Percentiles rank a stretch among this genome's conserved stretches.
These are phyloP conservation scores for Colletotrichum liaoningense DNA, from an alignment of 2,329 filamentous ascomycete genomes.

Conservation along the genomic window DNA sequence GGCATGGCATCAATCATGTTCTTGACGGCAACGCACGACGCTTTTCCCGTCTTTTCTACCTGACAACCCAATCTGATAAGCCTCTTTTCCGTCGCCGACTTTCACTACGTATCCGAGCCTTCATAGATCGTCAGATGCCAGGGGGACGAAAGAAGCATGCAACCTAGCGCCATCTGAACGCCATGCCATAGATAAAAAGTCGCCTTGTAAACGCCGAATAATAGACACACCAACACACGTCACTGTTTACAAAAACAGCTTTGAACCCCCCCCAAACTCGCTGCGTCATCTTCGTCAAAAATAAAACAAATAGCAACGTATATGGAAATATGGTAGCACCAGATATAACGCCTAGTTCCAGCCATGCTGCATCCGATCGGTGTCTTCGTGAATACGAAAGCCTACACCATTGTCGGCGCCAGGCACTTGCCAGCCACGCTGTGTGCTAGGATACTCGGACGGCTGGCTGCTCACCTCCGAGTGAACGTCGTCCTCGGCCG, in stretches of 20 bases:
- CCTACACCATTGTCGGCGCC: slow-evolving; percentile 39
- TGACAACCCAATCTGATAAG: not conserved
- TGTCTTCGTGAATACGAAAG: slow-evolving; percentile 56
- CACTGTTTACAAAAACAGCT: slow-evolving; percentile 18
- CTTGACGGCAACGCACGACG: not conserved
- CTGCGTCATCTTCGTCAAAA: slow-evolving; percentile 32
- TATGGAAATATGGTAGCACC: not conserved
- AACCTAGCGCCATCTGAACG: slow-evolving; percentile 19
- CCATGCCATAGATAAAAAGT: slow-evolving; percentile 3
- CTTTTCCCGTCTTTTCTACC: not conserved
- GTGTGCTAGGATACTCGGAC: slow-evolving; percentile 67
- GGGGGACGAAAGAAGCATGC: not conserved
- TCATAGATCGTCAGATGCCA: not conserved
- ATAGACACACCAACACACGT: not conserved
- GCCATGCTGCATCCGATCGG: slow-evolving; percentile 31
- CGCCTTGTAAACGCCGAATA: slow-evolving; percentile 9
- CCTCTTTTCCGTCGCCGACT: not conserved
- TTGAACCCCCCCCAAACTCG: slow-evolving; percentile 24
- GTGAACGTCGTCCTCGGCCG: slow-evolving; percentile 45
- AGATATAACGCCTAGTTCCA: slow-evolving; percentile 5
- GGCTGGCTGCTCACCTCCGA: slow-evolving; percentile 60
- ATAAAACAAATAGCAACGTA: slow-evolving; percentile 2
- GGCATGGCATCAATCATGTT: slow-evolving; percentile 9
- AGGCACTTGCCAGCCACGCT: slow-evolving; percentile 51
- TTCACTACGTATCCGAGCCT: not conserved